A percentile compares a stretch with the other conserved stretches of the same genome.
These are phyloP conservation scores for Phyllosticta capitalensis DNA, from an alignment of 2,329 filamentous ascomycete species.

Conservation along the genomic window DNA sequence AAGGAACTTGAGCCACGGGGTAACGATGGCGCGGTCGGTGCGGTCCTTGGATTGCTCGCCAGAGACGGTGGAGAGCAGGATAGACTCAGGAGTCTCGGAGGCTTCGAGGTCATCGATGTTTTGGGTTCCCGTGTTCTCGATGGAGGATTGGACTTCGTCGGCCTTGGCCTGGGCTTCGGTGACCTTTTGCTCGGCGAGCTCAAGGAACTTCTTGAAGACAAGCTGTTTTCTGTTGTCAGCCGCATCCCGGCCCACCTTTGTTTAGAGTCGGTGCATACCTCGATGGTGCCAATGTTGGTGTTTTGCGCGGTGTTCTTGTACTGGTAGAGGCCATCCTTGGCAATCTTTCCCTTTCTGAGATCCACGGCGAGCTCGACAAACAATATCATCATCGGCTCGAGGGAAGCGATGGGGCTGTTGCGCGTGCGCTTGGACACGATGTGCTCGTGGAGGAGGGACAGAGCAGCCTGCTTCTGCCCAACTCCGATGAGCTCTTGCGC, in stretches of 20 bases:
- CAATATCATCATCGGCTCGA: constrained; percentile 97
- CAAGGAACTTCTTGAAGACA: constrained; percentile 96
- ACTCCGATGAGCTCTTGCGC: constrained; percentile 98
- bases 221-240: constrained; percentile 33
- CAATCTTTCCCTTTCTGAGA: constrained; percentile 93
- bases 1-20: constrained; percentile 97
- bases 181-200: constrained; percentile 92
- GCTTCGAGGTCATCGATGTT: constrained; percentile 94
- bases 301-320: constrained; percentile 99
- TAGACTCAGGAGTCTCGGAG: constrained; percentile 94
- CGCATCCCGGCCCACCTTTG: not conserved
- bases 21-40: constrained; percentile 95
- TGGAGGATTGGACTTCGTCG: constrained; percentile 81
- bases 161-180: constrained; percentile 92
- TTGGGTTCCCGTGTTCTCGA: constrained; percentile 65
- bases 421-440: constrained; percentile 96
- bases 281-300: constrained; percentile 95
- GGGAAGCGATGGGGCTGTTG: constrained; percentile 88
- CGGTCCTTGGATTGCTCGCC: constrained; percentile 96
- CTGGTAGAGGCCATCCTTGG: constrained; percentile 97
- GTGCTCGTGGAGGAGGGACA: constrained; percentile 96
- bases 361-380: constrained; percentile 96
- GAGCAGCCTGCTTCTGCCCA: constrained; percentile 80
- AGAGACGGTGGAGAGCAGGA: constrained; percentile 93
- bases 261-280: constrained; percentile 45